These are phyloP conservation scores for Monosporozyma aquatica DNA, from an alignment of 805 yeast genomes.

Conservation along the genomic window DNA sequence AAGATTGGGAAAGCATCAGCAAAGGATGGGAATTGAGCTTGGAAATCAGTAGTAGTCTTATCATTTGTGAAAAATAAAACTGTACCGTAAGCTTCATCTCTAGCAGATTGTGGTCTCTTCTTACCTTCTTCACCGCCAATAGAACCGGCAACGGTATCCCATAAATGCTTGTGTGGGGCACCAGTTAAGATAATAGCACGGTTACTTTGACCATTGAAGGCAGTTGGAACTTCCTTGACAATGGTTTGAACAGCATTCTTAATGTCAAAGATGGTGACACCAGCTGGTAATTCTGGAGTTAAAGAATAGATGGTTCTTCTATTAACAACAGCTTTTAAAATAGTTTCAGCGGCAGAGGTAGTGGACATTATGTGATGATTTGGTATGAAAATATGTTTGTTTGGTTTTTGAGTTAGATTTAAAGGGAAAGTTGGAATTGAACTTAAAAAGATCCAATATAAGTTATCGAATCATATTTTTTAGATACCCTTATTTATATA, in stretches of 20 bases:
- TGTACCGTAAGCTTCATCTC: slow-evolving; percentile 41
- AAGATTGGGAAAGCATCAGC: slow-evolving; percentile 39
- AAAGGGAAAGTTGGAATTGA: no score
- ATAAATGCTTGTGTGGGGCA: slow-evolving; percentile 36
- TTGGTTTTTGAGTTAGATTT: no score
- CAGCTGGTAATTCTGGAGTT: slow-evolving; percentile 36
- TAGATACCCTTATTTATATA: not conserved
- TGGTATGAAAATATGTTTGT: not conserved
- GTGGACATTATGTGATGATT: slow-evolving; percentile 7
- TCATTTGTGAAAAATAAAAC: slow-evolving; percentile 42
- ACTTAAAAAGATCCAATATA: no score
- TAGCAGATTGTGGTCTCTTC: slow-evolving; percentile 36
- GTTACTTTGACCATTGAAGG: slow-evolving; percentile 42
- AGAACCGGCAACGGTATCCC: slow-evolving; percentile 36
- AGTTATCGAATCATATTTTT: no score
- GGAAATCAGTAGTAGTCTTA: slow-evolving; percentile 32
- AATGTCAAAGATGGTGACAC: slow-evolving; percentile 34
- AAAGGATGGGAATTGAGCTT: slow-evolving; percentile 36
- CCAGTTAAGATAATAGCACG: slow-evolving; percentile 42
- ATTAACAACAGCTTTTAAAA: slow-evolving; percentile 24
- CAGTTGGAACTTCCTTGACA: slow-evolving; percentile 40
- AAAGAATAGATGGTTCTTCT: slow-evolving; percentile 37
- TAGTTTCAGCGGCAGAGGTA: slow-evolving; percentile 13
- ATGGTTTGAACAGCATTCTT: slow-evolving; percentile 34
- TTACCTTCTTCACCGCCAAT: slow-evolving; percentile 32